Evolutionary conservation across 2,329 filamentous ascomycete species (phyloP).

Genomic region (Beauveria medogensis): DNA sequence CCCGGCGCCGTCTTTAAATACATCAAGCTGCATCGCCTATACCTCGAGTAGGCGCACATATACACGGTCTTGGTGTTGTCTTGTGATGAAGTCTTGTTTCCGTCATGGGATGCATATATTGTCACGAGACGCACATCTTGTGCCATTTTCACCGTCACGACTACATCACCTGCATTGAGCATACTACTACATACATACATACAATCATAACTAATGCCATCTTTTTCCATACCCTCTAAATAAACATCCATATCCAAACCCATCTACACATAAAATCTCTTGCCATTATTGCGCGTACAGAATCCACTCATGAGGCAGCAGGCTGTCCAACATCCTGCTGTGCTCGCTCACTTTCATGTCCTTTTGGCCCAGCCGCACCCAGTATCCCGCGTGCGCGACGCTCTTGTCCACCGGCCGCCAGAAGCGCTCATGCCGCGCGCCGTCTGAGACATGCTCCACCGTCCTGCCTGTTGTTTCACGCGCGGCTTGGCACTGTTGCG

Average conservation of each 20-base stretch:
- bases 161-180: not conserved
- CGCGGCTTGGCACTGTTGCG: constrained; percentile 13
- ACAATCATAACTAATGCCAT: constrained; percentile 5
- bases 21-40: constrained; percentile 59
- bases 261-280: not conserved
- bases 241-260: not conserved
- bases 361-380: constrained; percentile 19
- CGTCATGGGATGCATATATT: not conserved
- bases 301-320: constrained; percentile 5
- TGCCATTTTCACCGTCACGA: not conserved
- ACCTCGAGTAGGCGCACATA: constrained; percentile 25
- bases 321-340: not conserved
- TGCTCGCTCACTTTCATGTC: constrained; percentile 12
- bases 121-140: not conserved
- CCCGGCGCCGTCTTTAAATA: constrained; percentile 69
- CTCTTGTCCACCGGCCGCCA: constrained; percentile 16
- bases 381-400: constrained; percentile 17
- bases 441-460: constrained; percentile 14
- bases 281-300: constrained; percentile 8
- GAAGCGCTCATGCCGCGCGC: constrained; percentile 15
- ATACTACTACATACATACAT: not conserved
- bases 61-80: not conserved
- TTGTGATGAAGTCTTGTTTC: not conserved
- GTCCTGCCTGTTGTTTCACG: not conserved
- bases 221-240: constrained; percentile 5